These are phyloP conservation scores for Carex myosuroides DNA, from an alignment of 176 grass and related monocot genomes.

Conservation along the genomic window DNA sequence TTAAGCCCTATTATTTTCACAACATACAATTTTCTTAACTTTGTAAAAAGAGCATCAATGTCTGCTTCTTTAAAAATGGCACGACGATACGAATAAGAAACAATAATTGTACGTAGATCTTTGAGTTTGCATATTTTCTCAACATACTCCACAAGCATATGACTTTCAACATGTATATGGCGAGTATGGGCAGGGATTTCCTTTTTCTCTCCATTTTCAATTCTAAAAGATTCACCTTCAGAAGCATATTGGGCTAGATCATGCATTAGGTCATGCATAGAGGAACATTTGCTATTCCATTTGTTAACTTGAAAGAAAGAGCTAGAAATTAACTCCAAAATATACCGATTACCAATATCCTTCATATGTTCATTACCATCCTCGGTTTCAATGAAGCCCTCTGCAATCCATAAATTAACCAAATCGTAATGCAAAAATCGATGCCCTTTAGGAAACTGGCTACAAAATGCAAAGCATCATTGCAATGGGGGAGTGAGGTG, in stretches of 20 bases:
- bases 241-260: conserved; percentile 22
- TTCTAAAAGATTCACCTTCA: conserved; percentile 14
- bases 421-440: neutral
- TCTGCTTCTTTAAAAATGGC: no score
- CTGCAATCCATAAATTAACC: conserved; percentile 34
- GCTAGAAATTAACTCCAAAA: conserved; percentile 6
- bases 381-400: conserved; percentile 24
- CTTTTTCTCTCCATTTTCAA: neutral
- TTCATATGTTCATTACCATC: neutral
- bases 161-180: neutral
- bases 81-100: no score
- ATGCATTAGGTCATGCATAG: conserved; percentile 29
- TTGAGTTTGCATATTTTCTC: neutral
- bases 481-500: conserved; percentile 4
- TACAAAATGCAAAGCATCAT: conserved; percentile 32
- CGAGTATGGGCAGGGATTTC: conserved; percentile 12
- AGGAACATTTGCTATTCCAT: neutral
- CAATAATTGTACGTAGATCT: no score
- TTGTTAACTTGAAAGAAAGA: conserved; percentile 23
- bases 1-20: neutral
- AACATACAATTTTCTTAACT: conserved; percentile 21
- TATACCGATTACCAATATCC: neutral
- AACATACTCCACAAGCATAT: neutral
- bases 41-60: neutral
- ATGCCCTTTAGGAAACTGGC: conserved; percentile 6